Base-by-base conservation (phyloP, 164 flowering plant species). In the Platanus orientalis region DNA sequence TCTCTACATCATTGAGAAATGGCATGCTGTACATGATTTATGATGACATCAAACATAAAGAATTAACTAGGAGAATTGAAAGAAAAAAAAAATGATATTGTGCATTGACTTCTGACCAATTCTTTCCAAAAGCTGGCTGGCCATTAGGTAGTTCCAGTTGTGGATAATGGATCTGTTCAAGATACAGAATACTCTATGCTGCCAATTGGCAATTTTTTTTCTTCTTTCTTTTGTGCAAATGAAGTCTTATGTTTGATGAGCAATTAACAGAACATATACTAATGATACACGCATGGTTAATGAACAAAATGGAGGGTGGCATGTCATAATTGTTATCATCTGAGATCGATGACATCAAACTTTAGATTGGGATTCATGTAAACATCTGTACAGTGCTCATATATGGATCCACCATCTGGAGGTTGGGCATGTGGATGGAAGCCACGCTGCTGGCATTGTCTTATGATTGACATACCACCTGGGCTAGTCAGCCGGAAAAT, bases 261-360 rank as follows among this genome's bases (percentile, higher is more conserved):
- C 12, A 7, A 36, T 7, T 36, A 36, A 36, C 10, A 36, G 1
- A 36, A 36, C 5, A 32, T 32, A 32, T 32, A 9, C 5, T 32
- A 32, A 32, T 32, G 17, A 52, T 39, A 62, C 34, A 54, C 9
- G 34, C 39, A 54, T 28, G 36, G 6, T 32, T 34, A 56, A 32
- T 32, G 59, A 65, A 56, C 28, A 55, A 6, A 34, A 32, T 49
- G 19, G 16, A 16, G 57, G 40, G 19, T 30, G 29, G 19, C 28
- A 39, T 12, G 50, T n/a, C n/a, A n/a, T n/a, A n/a, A 60, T 20
- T 20, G 49, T 39, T 10, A 68, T 89, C 78, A 94, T 21, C 95
- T 82, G 27, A 94, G 93, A 78, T 94, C 99, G 72, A 94, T 83
- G 72, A 89, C 84, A 25, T 94, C 97, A 78, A 87, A 83, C 65